Percentiles rank a stretch among this genome's conserved stretches.
phyloP scores from a whole-genome alignment of 495 filamentous ascomycete species.

The Aspergillus indologenus region DNA sequence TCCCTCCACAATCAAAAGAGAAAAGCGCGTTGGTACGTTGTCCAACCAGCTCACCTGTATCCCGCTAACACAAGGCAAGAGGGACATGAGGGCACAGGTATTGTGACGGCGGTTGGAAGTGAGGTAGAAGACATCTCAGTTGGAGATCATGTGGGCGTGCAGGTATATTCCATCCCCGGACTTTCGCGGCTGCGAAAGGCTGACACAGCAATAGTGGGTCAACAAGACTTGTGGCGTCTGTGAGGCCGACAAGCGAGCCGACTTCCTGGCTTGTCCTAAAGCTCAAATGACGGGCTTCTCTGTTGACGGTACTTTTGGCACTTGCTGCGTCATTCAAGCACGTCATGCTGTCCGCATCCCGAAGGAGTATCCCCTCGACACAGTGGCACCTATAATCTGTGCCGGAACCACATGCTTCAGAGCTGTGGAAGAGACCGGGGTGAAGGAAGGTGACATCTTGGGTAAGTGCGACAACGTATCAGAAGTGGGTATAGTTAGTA shows the following conservation, averaged over 20 bases:
- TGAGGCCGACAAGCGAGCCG: constrained; percentile 61
- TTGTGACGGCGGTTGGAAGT: constrained; percentile 2
- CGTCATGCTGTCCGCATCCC: constrained; percentile 71
- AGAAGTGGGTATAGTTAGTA: background rate
- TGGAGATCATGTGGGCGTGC: constrained; percentile 13
- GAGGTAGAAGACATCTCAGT: background rate
- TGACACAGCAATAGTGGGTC: constrained; percentile 54
- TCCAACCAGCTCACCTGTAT: background rate
- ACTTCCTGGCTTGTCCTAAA: constrained; percentile 63
- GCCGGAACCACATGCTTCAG: constrained; percentile 88
- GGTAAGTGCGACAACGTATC: background rate
- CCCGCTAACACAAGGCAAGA: background rate
- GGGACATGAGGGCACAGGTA: constrained; percentile 9
- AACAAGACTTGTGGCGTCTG: constrained; percentile 70
- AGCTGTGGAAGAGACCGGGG: constrained; percentile 75
- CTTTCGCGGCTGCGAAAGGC: background rate
- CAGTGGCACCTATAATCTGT: constrained; percentile 70
- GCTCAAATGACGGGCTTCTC: constrained; percentile 68
- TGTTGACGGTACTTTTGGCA: constrained; percentile 42
- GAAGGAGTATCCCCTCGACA: constrained; percentile 65
- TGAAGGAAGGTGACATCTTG: constrained; percentile 66
- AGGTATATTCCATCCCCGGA: constrained; percentile 1
- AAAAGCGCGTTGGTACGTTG: background rate
- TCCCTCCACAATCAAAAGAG: background rate
- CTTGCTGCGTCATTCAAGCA: constrained; percentile 78